Conservation (phyloP, 164 flowering plant genomes). For the Tinospora cordifolia region DNA sequence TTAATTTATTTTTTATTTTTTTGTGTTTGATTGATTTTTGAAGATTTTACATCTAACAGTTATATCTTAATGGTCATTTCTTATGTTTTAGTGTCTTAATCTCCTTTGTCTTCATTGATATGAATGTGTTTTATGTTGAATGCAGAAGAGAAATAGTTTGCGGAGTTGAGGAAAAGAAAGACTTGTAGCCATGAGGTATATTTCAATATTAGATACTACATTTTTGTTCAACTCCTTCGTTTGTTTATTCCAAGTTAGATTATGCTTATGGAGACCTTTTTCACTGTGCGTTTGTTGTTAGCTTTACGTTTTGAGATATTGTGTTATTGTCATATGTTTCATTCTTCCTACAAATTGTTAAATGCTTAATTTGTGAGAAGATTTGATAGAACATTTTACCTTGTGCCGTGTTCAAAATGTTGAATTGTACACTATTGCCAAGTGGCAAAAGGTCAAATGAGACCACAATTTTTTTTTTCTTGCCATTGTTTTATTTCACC, state of each 20-base stretch:
- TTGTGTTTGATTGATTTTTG: too few relatives aligned
- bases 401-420: background rate
- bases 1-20: too few relatives aligned
- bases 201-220: background rate
- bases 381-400: background rate
- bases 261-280: background rate
- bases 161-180: background rate
- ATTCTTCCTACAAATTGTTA: background rate
- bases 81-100: background rate
- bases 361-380: too few relatives aligned
- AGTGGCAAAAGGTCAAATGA: too few relatives aligned
- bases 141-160: background rate
- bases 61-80: background rate
- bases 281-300: background rate
- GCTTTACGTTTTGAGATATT: background rate
- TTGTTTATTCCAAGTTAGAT: background rate
- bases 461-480: too few relatives aligned
- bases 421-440: too few relatives aligned
- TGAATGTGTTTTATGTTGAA: background rate
- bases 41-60: too few relatives aligned
- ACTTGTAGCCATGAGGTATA: background rate
- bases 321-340: background rate
- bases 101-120: background rate
- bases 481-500: too few relatives aligned
- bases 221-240: background rate